Conservation (phyloP, 2,329 filamentous ascomycete genomes). For the Elsinoe australis region DNA sequence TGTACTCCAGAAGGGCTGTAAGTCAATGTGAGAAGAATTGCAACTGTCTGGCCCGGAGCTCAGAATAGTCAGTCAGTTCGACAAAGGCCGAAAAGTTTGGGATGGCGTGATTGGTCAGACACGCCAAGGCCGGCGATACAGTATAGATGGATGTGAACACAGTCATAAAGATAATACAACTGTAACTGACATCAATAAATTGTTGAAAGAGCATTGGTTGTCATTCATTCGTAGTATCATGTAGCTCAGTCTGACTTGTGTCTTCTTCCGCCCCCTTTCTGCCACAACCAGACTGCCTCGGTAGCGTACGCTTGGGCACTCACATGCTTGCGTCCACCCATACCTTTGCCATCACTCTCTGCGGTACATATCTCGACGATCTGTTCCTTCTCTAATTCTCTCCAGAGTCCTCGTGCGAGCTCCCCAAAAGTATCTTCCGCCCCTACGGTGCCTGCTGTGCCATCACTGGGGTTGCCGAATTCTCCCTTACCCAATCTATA, state of each 20-base stretch:
- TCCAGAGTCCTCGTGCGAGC: slow-evolving; percentile 72
- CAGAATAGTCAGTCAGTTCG: too few species aligned
- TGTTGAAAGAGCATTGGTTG: neutral
- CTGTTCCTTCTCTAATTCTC: slow-evolving; percentile 64
- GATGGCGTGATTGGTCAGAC: slow-evolving; percentile 16
- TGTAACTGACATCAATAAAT: neutral
- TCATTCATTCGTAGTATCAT: neutral
- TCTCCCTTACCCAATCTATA: slow-evolving; percentile 73
- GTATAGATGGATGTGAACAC: neutral
- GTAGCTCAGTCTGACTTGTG: slow-evolving; percentile 26
- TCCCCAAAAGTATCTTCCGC: slow-evolving; percentile 41
- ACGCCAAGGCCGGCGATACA: slow-evolving; percentile 1
- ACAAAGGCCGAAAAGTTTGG: slow-evolving; percentile 1
- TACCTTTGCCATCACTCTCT: slow-evolving; percentile 58
- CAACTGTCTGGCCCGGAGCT: too few species aligned
- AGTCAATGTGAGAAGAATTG: too few species aligned
- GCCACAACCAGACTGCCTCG: slow-evolving; percentile 84
- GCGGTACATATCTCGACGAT: slow-evolving; percentile 70
- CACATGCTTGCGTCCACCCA: slow-evolving; percentile 58
- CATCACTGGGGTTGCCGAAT: slow-evolving; percentile 48
- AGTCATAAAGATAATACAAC: neutral
- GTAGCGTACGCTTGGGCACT: slow-evolving; percentile 78
- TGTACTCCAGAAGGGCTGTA: too few species aligned
- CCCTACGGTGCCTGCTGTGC: slow-evolving; percentile 30
- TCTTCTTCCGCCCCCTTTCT: slow-evolving; percentile 58